Evolutionary conservation across 495 filamentous ascomycete species (phyloP), one percentile per base, ranked within the genome.

Genomic region (Chaetomium tenue): DNA sequence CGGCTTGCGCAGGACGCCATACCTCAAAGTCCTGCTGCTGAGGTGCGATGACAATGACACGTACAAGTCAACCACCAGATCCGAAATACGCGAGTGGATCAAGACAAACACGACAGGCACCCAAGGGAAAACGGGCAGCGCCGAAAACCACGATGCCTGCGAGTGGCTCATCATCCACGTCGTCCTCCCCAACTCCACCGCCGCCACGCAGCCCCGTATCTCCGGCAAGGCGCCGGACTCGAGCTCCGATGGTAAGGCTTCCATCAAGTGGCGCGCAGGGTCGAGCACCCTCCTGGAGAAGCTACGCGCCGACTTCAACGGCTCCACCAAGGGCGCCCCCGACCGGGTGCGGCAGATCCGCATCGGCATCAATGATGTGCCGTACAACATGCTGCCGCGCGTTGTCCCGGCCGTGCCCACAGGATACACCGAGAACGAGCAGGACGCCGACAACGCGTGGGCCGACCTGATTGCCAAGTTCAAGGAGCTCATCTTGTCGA

Each of bases 91-190:
- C 51, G 94, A 97, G 62, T 98, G 94, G 94, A 86, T 98, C 64
- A 91, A 91, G 72, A 77, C 83, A 9, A 86, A 96, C 66, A 88
- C 90, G 0, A 70, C 78, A 0, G 70, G 76, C 0, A 81, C 83
- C 39, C 88, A 88, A 68, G 73, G 73, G 22, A 80, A 80, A 60
- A 76, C 77, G 58, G 61, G 58, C 42, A 83, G 70, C 12, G 78
- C 81, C 55, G 83, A 84, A 86, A 97, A 81, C 84, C 94, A 98
- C 73, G 95, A 98, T 79, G 95, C 95, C 5, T 97, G 90, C 71
- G 95, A 98, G 72, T 98, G 93, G 93, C 81, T 98, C 20, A 92
- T 98, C 61, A 69, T 98, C 13, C 94, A 98, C 73, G 88, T 98
- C 58, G 87, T 95, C 18, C 83, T 94, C 53, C 87, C 90, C 18